Conservation (phyloP, 768 basidiomycete genomes). For the Lactifluus piperatus region DNA sequence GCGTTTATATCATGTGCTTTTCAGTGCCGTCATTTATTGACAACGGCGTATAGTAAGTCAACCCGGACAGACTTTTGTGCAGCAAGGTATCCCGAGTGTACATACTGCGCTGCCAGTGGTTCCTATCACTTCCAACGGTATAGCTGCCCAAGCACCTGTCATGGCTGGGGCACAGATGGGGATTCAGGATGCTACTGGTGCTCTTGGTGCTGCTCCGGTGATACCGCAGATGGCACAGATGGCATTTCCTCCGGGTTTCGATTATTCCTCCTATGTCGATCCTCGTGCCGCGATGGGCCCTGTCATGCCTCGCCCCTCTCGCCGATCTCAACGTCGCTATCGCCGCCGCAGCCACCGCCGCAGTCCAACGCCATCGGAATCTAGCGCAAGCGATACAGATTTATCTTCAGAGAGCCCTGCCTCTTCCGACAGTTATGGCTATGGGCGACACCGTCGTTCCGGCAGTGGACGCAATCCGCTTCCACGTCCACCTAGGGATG, state of each 20-base stretch:
- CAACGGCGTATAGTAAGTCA: not conserved
- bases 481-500: slow-evolving; percentile 50
- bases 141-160: not conserved
- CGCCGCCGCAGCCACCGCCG: slow-evolving; percentile 2
- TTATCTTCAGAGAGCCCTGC: slow-evolving; percentile 1
- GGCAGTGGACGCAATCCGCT: slow-evolving; percentile 41
- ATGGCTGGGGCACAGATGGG: not conserved
- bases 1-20: not conserved
- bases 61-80: slow-evolving; percentile 11
- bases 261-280: slow-evolving; percentile 2
- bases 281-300: not conserved
- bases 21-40: not conserved
- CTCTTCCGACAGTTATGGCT: slow-evolving; percentile 1
- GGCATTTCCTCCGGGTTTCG: not conserved
- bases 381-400: not conserved
- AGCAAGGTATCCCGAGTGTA: slow-evolving; percentile 5
- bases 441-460: slow-evolving; percentile 11
- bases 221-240: slow-evolving; percentile 9
- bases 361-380: slow-evolving; percentile 4
- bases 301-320: slow-evolving; percentile 3
- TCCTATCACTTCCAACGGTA: not conserved
- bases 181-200: not conserved
- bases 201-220: not conserved
- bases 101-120: slow-evolving; percentile 2
- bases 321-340: not conserved